Evolutionary conservation across 257 asterid genomes (phyloP).

Genomic region (Agastache rugosa): DNA sequence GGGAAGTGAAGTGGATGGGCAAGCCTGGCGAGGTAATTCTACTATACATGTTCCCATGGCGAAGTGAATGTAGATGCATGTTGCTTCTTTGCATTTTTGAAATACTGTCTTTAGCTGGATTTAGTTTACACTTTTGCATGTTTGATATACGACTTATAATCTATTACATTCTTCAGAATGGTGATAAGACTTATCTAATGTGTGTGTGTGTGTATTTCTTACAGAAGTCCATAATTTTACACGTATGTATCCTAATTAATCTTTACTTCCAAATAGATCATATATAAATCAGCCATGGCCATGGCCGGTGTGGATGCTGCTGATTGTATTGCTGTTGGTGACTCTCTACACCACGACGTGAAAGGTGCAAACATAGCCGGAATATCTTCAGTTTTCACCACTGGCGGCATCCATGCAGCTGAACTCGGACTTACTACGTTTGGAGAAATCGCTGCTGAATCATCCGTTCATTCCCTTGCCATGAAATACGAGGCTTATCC

Average conservation of each 20-base stretch:
- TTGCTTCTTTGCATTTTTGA: neutral
- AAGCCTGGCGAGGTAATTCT: slow-evolving; percentile 87
- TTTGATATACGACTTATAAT: too few relatives aligned
- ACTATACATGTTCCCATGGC: neutral
- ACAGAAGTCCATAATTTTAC: neutral
- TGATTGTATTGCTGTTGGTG: slow-evolving; percentile 90
- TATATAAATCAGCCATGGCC: slow-evolving; percentile 79
- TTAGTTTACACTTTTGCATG: too few relatives aligned
- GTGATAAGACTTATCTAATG: neutral
- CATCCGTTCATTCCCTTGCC: slow-evolving; percentile 66
- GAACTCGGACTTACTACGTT: slow-evolving; percentile 77
- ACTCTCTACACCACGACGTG: slow-evolving; percentile 95
- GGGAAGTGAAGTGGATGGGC: slow-evolving; percentile 99
- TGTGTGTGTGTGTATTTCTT: too few relatives aligned
- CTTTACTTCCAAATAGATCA: slow-evolving; percentile 52
- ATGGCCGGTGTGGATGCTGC: slow-evolving; percentile 73
- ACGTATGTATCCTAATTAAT: neutral
- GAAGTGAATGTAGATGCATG: neutral
- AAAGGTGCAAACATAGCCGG: slow-evolving; percentile 88
- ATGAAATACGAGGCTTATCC: slow-evolving; percentile 70
- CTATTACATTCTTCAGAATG: too few relatives aligned
- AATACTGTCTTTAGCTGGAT: too few relatives aligned
- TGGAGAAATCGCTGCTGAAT: slow-evolving; percentile 67
- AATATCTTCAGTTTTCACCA: slow-evolving; percentile 66
- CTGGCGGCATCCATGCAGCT: slow-evolving; percentile 83